Evolutionary conservation across 192 early-diverging fungal species (phyloP), one percentile per base, ranked within the genome.

Genomic region (Coemansia sp.): DNA sequence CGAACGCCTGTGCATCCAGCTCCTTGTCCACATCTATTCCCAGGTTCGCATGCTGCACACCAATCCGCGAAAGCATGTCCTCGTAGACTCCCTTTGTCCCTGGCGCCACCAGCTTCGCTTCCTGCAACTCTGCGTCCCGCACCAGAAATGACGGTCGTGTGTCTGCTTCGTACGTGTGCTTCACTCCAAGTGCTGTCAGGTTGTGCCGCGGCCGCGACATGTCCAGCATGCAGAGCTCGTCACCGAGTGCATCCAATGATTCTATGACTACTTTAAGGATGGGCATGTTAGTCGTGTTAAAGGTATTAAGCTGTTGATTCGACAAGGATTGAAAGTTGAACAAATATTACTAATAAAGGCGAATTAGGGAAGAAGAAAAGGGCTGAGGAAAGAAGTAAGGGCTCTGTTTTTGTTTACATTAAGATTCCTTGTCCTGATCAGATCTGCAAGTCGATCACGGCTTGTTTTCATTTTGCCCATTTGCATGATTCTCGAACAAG

Each of bases 21-120:
- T 74, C 77, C 36, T 69, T 48, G 7, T 25, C 45, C 40, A 64
- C 62, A 3, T 79, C 76, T 11, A 70, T 62, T 8, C 72, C 68
- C 28, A 80, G 28, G 36, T 74, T 80, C 4, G 68, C 72, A 36
- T 80, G 71, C 45, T 80, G 77, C 7, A 80, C 77, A 25, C 77
- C 77, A 15, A 80, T 74, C 8, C 77, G 72, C 54, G 72, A 57
- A 3, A 80, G 62, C 77, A 80, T 80, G 59, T 80, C 77, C 59
- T 80, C 77, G 59, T 80, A 80, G 13, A 80, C 77, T 9, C 77
- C 77, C 55, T 80, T 80, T 11, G 77, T 80, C 2, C 72, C 77
- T 2, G 77, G 77, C 0, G 77, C 77, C 14, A 80, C 72, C n/a
- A 80, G 64, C 57, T 74, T 73, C 28, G 77, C 71, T 31, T 80